These are phyloP conservation scores for Starmerella geochares DNA, from an alignment of 805 yeast genomes.

Conservation along the genomic window DNA sequence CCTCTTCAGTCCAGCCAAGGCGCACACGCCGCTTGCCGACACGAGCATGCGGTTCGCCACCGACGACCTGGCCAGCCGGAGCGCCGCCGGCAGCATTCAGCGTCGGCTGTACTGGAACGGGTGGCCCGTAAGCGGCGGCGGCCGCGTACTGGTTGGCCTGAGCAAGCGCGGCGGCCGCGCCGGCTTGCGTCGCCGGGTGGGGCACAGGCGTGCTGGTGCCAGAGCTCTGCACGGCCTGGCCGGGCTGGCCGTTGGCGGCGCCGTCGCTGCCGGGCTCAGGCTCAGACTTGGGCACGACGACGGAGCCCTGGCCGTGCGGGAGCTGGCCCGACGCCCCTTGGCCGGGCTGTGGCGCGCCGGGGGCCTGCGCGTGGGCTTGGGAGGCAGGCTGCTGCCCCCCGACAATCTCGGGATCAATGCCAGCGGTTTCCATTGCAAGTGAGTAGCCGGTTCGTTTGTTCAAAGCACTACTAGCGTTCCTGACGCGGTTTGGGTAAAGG, in stretches of 20 bases:
- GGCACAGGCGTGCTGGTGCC: constrained; percentile 8
- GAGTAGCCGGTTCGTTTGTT: background rate
- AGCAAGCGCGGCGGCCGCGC: constrained; percentile 15
- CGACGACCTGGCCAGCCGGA: constrained; percentile 7
- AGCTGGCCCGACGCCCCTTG: constrained; percentile 16
- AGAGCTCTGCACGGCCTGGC: constrained; percentile 10
- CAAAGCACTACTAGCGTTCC: constrained; percentile 8
- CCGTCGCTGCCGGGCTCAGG: constrained; percentile 5
- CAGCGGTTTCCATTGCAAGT: constrained; percentile 25
- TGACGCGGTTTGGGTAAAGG: constrained; percentile 26
- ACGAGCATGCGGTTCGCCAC: constrained; percentile 23
- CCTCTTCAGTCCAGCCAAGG: constrained; percentile 36
- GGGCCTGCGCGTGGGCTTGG: constrained; percentile 15
- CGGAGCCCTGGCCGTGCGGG: constrained; percentile 1
- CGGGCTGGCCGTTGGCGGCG: constrained; percentile 14
- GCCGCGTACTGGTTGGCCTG: constrained; percentile 23
- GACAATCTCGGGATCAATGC: constrained; percentile 31
- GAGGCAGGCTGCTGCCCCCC: constrained; percentile 26
- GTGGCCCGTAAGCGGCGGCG: constrained; percentile 25
- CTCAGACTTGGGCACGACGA: constrained; percentile 10
- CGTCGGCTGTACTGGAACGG: constrained; percentile 19
- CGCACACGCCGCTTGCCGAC: constrained; percentile 33
- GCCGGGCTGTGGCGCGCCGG: constrained; percentile 20
- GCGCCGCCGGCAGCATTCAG: background rate
- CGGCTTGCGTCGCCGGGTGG: constrained; percentile 14